Conservation (phyloP, 1,284 basidiomycete genomes). For the Rhizoctonia solani region DNA sequence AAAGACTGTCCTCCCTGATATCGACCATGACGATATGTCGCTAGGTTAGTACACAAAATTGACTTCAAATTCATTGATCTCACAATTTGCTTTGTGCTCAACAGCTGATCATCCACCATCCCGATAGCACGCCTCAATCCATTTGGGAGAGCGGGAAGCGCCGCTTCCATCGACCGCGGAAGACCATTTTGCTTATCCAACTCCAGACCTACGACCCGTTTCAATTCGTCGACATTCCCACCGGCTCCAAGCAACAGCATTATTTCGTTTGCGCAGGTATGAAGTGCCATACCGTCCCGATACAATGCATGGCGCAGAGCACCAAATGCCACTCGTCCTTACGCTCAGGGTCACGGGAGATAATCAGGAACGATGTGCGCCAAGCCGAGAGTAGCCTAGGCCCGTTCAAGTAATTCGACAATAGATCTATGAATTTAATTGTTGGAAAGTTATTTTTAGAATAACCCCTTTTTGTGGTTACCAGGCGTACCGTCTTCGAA, state of each 20-base stretch:
- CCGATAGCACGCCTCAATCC: constrained; percentile 45
- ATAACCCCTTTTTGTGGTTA: neutral
- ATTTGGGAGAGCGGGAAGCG: constrained; percentile 48
- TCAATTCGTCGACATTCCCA: constrained; percentile 44
- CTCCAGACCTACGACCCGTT: constrained; percentile 56
- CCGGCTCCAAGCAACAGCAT: constrained; percentile 56
- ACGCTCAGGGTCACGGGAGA: constrained; percentile 50
- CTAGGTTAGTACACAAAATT: neutral
- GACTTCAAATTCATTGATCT: no score
- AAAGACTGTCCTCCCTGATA: constrained; percentile 62
- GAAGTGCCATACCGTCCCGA: constrained; percentile 79
- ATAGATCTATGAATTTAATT: constrained; percentile 51
- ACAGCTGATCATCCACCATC: constrained; percentile 60
- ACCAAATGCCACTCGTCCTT: constrained; percentile 56
- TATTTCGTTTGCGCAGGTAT: constrained; percentile 73
- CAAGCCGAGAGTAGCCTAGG: constrained; percentile 69
- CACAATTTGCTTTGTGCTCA: constrained; percentile 57
- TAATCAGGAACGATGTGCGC: constrained; percentile 69
- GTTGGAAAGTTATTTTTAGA: constrained; percentile 20
- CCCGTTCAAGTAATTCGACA: constrained; percentile 72
- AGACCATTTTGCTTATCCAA: constrained; percentile 41
- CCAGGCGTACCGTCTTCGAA: constrained; percentile 56
- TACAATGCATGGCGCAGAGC: constrained; percentile 70
- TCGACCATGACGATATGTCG: neutral
- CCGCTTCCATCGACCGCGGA: constrained; percentile 59